These are phyloP conservation scores for Hygrocybe punicea DNA, from an alignment of 768 basidiomycete species.

Conservation along the genomic window DNA sequence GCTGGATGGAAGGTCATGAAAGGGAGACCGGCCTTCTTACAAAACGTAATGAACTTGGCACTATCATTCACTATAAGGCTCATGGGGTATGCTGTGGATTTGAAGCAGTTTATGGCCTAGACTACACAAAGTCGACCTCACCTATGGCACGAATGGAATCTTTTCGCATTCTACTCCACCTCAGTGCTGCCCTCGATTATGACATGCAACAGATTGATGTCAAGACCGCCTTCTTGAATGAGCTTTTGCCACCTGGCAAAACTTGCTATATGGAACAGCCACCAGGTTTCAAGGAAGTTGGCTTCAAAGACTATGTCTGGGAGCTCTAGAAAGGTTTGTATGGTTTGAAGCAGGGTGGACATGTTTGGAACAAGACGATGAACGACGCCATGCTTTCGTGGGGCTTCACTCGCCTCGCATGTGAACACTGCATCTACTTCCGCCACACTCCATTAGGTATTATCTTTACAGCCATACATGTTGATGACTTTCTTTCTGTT, in stretches of 20 bases:
- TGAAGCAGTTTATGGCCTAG: slow-evolving; percentile 24
- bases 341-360: slow-evolving; percentile 38
- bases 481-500: slow-evolving; percentile 33
- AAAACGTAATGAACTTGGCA: slow-evolving; percentile 30
- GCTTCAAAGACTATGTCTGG: slow-evolving; percentile 25
- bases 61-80: slow-evolving; percentile 31
- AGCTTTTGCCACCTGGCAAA: slow-evolving; percentile 20
- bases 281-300: slow-evolving; percentile 12
- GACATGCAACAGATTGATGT: slow-evolving; percentile 40
- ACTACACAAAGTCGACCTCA: slow-evolving; percentile 24
- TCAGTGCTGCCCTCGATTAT: slow-evolving; percentile 34
- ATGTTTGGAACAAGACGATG: slow-evolving; percentile 35
- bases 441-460: slow-evolving; percentile 5
- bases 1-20: slow-evolving; percentile 26
- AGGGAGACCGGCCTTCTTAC: slow-evolving; percentile 26
- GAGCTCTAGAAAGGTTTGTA: slow-evolving; percentile 28
- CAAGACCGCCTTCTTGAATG: slow-evolving; percentile 40
- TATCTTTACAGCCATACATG: slow-evolving; percentile 32
- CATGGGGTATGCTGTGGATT: slow-evolving; percentile 40
- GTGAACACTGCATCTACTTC: slow-evolving; percentile 36
- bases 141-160: slow-evolving; percentile 41
- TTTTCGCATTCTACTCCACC: slow-evolving; percentile 33
- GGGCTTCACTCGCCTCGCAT: slow-evolving; percentile 30
- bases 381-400: slow-evolving; percentile 25
- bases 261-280: slow-evolving; percentile 36